phyloP scores from a whole-genome alignment of 331 rosid genomes.

The Acacia concinna region DNA sequence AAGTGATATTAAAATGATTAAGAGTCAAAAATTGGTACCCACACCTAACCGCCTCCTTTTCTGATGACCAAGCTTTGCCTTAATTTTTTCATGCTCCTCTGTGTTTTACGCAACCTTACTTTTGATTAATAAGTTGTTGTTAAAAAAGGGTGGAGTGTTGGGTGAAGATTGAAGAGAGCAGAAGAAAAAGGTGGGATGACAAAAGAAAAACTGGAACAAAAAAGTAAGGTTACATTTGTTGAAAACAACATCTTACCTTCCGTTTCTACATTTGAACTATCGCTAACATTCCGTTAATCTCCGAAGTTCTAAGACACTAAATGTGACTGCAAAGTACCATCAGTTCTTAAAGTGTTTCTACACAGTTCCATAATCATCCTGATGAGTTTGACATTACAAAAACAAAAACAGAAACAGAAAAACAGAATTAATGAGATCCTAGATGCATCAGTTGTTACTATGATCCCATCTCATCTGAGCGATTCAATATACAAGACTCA shows the following conservation, averaged over 20 bases:
- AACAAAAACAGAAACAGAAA: neutral
- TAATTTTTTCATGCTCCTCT: neutral
- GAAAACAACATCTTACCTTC: slow-evolving; percentile 30
- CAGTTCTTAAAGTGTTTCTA: slow-evolving; percentile 20
- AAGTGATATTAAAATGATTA: neutral
- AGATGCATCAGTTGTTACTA: slow-evolving; percentile 6
- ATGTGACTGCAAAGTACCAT: slow-evolving; percentile 30
- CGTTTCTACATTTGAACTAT: slow-evolving; percentile 14
- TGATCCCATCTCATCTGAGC: neutral
- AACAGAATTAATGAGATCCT: neutral
- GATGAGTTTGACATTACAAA: neutral
- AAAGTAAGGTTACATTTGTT: neutral
- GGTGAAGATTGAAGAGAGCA: neutral
- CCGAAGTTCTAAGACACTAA: slow-evolving; percentile 31
- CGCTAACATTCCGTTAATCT: slow-evolving; percentile 39
- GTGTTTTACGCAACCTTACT: slow-evolving; percentile 3
- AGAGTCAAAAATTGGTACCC: neutral
- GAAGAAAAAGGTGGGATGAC: neutral
- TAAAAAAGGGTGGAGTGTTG: slow-evolving; percentile 9
- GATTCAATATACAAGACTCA: too few species aligned
- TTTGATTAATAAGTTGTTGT: neutral
- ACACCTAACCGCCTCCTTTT: neutral
- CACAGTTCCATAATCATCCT: slow-evolving; percentile 27
- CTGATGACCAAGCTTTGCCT: neutral
- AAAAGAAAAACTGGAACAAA: neutral